Conservation (phyloP, 2,329 filamentous ascomycete species). For the Monosporascus sp. region DNA sequence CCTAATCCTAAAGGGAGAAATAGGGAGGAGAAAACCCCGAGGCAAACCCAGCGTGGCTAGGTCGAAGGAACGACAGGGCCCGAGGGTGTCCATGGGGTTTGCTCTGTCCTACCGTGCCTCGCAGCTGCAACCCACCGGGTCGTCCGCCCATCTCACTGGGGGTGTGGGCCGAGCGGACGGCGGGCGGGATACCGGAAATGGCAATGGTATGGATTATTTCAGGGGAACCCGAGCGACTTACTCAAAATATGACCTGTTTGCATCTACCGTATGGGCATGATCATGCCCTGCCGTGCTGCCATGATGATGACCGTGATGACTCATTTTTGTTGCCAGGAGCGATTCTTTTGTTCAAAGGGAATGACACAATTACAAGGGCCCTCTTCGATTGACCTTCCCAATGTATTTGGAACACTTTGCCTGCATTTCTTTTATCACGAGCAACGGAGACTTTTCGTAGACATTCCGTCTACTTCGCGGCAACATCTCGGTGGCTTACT, state of each 20-base stretch:
- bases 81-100: too few relatives aligned
- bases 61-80: too few relatives aligned
- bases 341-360: too few relatives aligned
- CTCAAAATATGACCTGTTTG: constrained; percentile 16
- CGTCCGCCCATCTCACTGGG: background rate
- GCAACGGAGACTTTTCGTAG: background rate
- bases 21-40: too few relatives aligned
- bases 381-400: too few relatives aligned
- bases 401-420: too few relatives aligned
- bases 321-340: too few relatives aligned
- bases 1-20: background rate
- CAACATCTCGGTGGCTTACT: constrained; percentile 2
- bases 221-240: constrained; percentile 4
- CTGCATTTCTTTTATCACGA: constrained; percentile 12
- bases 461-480: background rate
- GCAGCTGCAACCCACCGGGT: too few relatives aligned
- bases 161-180: background rate
- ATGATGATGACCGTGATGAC: too few relatives aligned
- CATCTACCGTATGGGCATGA: constrained; percentile 1
- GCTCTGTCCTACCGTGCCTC: too few relatives aligned
- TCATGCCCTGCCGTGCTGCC: background rate
- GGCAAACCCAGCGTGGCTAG: too few relatives aligned
- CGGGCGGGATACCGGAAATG: background rate
- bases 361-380: too few relatives aligned
- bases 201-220: background rate